Base-by-base conservation (phyloP, 192 early-diverging fungal genomes). In the Gaertneriomyces sp. region DNA sequence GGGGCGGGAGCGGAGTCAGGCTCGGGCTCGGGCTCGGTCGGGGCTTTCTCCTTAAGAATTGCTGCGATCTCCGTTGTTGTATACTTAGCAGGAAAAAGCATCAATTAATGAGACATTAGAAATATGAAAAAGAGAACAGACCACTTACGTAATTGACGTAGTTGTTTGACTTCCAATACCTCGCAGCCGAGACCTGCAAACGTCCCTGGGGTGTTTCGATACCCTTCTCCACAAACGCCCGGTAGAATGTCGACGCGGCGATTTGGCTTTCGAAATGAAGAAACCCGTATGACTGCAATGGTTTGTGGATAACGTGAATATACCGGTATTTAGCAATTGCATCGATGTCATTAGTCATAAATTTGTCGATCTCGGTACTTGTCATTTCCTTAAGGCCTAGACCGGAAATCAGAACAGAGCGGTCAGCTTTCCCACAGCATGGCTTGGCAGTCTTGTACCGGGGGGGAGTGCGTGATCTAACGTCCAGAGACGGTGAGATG, bases 241-340 rank as follows among this genome's bases (percentile, higher is more conserved):
- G 9, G 9, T 10, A 47, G 46, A 47, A n/a, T n/a, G 46, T 10
- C 46, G n/a, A 9, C n/a, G 9, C n/a, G 9, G 46, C 46, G 46
- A 47, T 47, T n/a, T 10, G 9, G 46, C 46, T 47, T 47, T 47
- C 46, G 46, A 47, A 47, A 47, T 47, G 46, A 10, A 47, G n/a
- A 47, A 47, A 47, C 46, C 46, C 46, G 46, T 47, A 47, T 47
- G 46, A 47, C 46, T 47, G 46, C 46, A n/a, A 9, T 47, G 46
- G 46, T 47, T 47, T 47, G n/a, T 47, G 46, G 46, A 47, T 47
- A 47, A 47, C 46, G n/a, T 47, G 46, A 47, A 47, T n/a, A 47
- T 47, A 47, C 46, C 46, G 46, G 46, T 47, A 47, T 47, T 47
- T 9, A 10, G 9, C 46, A 47, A 10, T 10, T n/a, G 9, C 9